Conservation (phyloP, 73 alveolate species). For the Paramecium bursaria region DNA sequence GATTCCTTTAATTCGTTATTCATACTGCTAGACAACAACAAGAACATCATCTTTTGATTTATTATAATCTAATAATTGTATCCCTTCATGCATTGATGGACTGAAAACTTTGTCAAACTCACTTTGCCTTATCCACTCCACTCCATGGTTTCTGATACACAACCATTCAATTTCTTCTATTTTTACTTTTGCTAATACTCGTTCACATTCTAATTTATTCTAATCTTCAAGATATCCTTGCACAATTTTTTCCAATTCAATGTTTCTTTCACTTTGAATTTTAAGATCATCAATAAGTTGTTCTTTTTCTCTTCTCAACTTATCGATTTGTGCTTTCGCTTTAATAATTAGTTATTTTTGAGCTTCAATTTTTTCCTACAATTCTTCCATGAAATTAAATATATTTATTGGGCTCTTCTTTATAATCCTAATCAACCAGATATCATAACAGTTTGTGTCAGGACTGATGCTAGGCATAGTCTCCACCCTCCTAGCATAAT, state of each 20-base stretch:
- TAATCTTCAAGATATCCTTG: background rate
- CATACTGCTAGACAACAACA: slow-evolving; percentile 24
- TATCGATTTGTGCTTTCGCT: slow-evolving; percentile 32
- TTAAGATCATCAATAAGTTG: background rate
- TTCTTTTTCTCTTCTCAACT: slow-evolving; percentile 7
- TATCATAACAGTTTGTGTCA: background rate
- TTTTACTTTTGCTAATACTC: slow-evolving; percentile 49
- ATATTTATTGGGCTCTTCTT: slow-evolving; percentile 30
- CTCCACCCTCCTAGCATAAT: background rate
- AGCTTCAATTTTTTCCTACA: slow-evolving; percentile 42
- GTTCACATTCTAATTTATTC: slow-evolving; percentile 23
- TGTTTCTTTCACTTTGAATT: background rate
- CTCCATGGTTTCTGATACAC: background rate
- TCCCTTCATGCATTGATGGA: slow-evolving; percentile 5
- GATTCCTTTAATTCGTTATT: slow-evolving; percentile 19
- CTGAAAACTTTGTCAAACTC: background rate
- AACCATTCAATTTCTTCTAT: slow-evolving; percentile 50
- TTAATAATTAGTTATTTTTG: slow-evolving; percentile 44
- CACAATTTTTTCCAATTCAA: background rate
- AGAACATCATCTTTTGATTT: slow-evolving; percentile 37
- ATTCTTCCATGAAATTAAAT: slow-evolving; percentile 17
- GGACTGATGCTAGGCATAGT: slow-evolving; percentile 15
- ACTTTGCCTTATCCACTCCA: slow-evolving; percentile 34
- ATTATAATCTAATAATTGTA: slow-evolving; percentile 8
- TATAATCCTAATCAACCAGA: slow-evolving; percentile 8